phyloP scores from a whole-genome alignment of 306 rosid species.

The Cucurbita ficifolia region DNA sequence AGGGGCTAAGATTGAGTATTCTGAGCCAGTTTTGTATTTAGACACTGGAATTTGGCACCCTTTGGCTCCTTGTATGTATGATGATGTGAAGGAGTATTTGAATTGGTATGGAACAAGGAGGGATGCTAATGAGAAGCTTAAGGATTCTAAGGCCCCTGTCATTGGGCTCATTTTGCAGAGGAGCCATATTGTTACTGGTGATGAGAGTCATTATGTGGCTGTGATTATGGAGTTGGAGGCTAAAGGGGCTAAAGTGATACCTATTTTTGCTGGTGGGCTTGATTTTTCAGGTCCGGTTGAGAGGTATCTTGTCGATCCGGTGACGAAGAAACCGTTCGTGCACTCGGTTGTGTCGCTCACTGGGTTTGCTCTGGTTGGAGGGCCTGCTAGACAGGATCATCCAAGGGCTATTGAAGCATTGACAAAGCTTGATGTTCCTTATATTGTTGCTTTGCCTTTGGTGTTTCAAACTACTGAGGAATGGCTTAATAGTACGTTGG shows the following conservation, averaged over 20 bases:
- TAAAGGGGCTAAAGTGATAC: constrained; percentile 87
- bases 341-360: constrained; percentile 76
- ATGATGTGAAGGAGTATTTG: constrained; percentile 90
- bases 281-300: constrained; percentile 96
- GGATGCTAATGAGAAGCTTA: constrained; percentile 80
- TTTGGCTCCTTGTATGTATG: constrained; percentile 95
- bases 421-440: constrained; percentile 80
- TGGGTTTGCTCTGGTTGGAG: constrained; percentile 96
- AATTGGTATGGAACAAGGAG: constrained; percentile 91
- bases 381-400: constrained; percentile 98
- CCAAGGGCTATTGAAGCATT: constrained; percentile 87
- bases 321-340: constrained; percentile 64
- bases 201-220: constrained; percentile 93
- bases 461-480: constrained; percentile 98
- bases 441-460: constrained; percentile 88
- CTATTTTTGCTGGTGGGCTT: constrained; percentile 86
- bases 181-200: constrained; percentile 97
- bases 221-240: constrained; percentile 97
- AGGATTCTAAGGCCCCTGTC: constrained; percentile 41
- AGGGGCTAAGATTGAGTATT: constrained; percentile 55
- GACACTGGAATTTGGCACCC: constrained; percentile 96
- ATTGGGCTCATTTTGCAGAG: constrained; percentile 80
- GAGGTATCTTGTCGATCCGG: constrained; percentile 64
- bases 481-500: constrained; percentile 90
- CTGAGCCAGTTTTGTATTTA: constrained; percentile 85